Evolutionary conservation across 805 yeast species (phyloP).

Genomic region (Cyberlindnera americana): DNA sequence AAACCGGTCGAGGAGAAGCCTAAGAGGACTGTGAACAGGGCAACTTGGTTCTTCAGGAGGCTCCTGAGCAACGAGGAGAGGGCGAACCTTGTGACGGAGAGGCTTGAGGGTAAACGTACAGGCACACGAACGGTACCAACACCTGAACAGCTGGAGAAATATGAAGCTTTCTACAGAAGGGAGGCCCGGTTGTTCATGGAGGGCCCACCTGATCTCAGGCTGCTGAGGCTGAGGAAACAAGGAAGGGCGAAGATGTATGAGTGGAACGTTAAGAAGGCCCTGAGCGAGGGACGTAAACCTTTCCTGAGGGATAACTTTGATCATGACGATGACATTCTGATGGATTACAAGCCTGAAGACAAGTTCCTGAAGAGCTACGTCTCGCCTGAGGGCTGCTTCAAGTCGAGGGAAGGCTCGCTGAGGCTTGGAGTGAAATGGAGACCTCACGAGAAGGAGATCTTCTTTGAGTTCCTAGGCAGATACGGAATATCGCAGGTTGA

Average conservation of each 20-base stretch:
- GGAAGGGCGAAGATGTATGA: no score
- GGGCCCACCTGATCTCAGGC: neutral
- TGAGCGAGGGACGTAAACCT: no score
- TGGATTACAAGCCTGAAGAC: neutral
- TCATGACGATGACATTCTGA: no score
- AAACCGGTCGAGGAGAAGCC: no score
- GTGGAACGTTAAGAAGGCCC: no score
- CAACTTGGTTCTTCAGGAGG: neutral
- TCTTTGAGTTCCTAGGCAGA: slow-evolving; percentile 47
- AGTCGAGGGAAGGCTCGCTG: neutral
- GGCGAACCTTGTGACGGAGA: neutral
- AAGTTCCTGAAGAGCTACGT: no score
- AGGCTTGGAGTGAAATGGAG: slow-evolving; percentile 12
- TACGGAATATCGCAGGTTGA: slow-evolving; percentile 47
- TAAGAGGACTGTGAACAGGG: neutral
- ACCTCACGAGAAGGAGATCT: slow-evolving; percentile 43
- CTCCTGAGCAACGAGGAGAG: neutral
- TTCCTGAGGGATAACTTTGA: no score
- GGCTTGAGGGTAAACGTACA: neutral
- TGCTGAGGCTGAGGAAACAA: no score
- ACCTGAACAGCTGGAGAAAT: neutral
- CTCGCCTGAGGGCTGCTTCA: no score
- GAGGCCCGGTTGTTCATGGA: neutral
- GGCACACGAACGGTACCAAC: neutral
- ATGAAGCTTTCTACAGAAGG: neutral